Conservation (phyloP, 2,329 filamentous ascomycete species). For the Elsinoe fawcettii region DNA sequence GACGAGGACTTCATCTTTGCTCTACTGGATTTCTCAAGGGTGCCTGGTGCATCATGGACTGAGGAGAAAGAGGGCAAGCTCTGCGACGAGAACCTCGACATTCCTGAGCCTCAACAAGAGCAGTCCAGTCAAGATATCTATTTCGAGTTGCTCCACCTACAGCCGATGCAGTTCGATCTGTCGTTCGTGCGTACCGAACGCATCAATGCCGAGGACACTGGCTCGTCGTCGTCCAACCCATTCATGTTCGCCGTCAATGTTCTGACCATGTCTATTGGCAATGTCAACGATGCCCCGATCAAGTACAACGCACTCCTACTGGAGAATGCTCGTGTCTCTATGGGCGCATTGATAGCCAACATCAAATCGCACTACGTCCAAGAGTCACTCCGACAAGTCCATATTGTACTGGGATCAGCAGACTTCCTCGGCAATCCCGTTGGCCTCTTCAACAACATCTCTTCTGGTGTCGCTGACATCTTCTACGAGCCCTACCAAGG, state of each 20-base stretch:
- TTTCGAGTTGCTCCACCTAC: conserved; percentile 92
- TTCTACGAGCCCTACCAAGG: conserved; percentile 99
- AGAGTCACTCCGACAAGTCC: conserved; percentile 89
- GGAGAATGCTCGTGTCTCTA: conserved; percentile 89
- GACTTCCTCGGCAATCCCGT: conserved; percentile 98
- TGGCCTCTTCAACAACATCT: conserved; percentile 95
- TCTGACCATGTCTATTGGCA: conserved; percentile 98
- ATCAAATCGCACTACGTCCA: conserved; percentile 94
- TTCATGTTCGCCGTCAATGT: conserved; percentile 99
- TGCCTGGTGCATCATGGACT: conserved; percentile 81
- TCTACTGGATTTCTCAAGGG: conserved; percentile 86
- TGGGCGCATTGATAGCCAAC: conserved; percentile 73
- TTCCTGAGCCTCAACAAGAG: conserved; percentile 82
- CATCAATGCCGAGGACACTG: conserved; percentile 92
- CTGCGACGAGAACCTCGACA: conserved; percentile 81
- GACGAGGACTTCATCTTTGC: conserved; percentile 98
- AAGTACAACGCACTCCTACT: conserved; percentile 88
- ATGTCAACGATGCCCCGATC: conserved; percentile 95
- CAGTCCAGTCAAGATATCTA: conserved; percentile 90
- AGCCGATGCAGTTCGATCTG: conserved; percentile 95
- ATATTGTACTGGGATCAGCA: conserved; percentile 93
- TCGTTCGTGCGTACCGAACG: conserved; percentile 96
- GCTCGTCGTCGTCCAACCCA: conserved; percentile 74
- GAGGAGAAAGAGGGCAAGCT: conserved; percentile 76
- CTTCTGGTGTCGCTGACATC: conserved; percentile 92